These are phyloP conservation scores for Pseudofabraea citricarpa DNA, from an alignment of 2,329 filamentous ascomycete genomes.

Conservation along the genomic window DNA sequence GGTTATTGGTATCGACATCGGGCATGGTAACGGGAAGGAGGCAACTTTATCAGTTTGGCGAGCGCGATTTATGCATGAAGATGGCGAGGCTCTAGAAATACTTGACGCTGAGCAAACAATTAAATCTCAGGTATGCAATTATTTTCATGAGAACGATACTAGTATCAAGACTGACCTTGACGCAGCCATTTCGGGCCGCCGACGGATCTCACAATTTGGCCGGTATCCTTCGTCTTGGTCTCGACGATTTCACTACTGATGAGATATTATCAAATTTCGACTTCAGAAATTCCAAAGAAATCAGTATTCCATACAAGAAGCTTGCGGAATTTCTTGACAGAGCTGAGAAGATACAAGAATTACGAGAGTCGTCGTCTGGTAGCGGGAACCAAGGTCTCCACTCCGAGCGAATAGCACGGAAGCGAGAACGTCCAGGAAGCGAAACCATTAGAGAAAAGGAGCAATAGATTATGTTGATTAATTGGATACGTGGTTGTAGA, in stretches of 20 bases:
- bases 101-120: conserved; percentile 10
- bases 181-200: conserved; percentile 9
- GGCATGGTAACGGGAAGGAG: conserved; percentile 11
- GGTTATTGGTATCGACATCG: conserved; percentile 11
- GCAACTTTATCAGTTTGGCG: conserved; percentile 11
- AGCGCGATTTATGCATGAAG: conserved; percentile 9
- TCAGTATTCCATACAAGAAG: conserved; percentile 7
- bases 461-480: no score
- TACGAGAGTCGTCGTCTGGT: conserved; percentile 9
- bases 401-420: conserved; percentile 10
- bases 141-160: not conserved
- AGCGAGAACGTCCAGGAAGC: conserved; percentile 10
- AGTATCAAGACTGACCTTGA: conserved; percentile 5
- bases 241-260: conserved; percentile 4
- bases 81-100: conserved; percentile 6
- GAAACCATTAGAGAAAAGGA: no score
- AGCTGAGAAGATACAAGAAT: conserved; percentile 9
- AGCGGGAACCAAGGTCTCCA: conserved; percentile 9
- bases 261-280: not conserved
- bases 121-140: conserved; percentile 1
- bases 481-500: no score
- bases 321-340: conserved; percentile 13
- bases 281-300: not conserved
- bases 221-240: conserved; percentile 7
- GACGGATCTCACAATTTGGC: conserved; percentile 9